Conservation (phyloP, 2,329 filamentous ascomycete species). For the Colletotrichum sidae region DNA sequence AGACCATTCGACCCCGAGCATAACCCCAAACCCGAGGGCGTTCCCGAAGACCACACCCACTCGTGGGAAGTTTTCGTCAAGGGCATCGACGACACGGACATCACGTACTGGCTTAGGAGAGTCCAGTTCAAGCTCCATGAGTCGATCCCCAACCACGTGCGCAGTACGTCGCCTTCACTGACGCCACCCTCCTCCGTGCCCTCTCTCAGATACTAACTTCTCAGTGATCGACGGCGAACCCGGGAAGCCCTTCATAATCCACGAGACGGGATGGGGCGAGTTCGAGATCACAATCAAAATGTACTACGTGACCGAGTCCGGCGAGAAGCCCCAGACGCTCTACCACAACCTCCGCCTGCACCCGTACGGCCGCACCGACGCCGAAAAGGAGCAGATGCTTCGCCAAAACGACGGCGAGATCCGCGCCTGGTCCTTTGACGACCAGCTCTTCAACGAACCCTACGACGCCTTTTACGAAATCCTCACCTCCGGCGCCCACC, state of each 20-base stretch:
- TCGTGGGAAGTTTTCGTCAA: constrained; percentile 96
- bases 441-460: constrained; percentile 97
- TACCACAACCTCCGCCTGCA: constrained; percentile 94
- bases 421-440: constrained; percentile 86
- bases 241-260: constrained; percentile 80
- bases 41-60: constrained; percentile 93
- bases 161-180: constrained; percentile 66
- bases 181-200: neutral
- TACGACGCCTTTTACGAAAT: constrained; percentile 92
- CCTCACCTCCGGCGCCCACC: constrained; percentile 78
- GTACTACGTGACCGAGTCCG: constrained; percentile 88
- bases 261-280: constrained; percentile 97
- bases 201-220: constrained; percentile 35
- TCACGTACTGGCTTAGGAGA: constrained; percentile 95
- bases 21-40: constrained; percentile 80
- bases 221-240: constrained; percentile 77
- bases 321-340: constrained; percentile 94
- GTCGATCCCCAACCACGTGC: constrained; percentile 90
- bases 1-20: constrained; percentile 80
- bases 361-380: constrained; percentile 87
- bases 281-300: constrained; percentile 97
- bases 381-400: constrained; percentile 70
- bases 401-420: constrained; percentile 72
- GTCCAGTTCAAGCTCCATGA: constrained; percentile 99
- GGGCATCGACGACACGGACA: constrained; percentile 88